Evolutionary conservation across 345 rosid genomes (phyloP), one percentile per base, ranked within the genome.

Genomic region (Murraya paniculata): DNA sequence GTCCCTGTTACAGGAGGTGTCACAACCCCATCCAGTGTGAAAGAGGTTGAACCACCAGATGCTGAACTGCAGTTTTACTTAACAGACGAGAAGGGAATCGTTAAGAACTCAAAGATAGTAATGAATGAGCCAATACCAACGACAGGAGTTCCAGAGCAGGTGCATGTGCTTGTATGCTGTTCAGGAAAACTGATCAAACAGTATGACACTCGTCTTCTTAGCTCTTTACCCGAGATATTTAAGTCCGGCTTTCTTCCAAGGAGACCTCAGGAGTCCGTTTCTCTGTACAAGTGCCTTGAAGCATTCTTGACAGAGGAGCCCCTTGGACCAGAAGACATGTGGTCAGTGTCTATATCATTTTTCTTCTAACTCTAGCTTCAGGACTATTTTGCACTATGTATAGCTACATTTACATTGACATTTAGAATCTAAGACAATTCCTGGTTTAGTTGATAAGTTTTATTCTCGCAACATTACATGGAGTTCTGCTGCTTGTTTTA

Each of bases 291-390:
- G 76, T 94, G 98, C 85, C 98, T 94, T 68, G 97, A 94, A 90
- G 96, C 99, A 76, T 97, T 97, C 92, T 84, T 97, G 82, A 94
- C 80, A 59, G 98, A 91, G 85, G 98, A 97, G 88, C 99, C 98
- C 25, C 97, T 97, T 84, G 99, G 99, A 80, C 99, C 98, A 36
- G 98, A 97, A 82, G 99, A 97, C 84, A 97, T 94, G 99, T 94
- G 98, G 99, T 97, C 59, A 90, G 97, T 89, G 67, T 72, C 69
- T 74, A 61, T 28, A 21, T 78, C n/a, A 71, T 53, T 58, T 7
- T n/a, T 24, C 64, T 81, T 62, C 25, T 14, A 69, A 35, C 35
- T 75, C 39, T 74, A 56, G 61, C 80, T 58, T 79, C 60, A 38
- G 67, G 39, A 73, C 41, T 72, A 19, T 25, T 77, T 25, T 45